Base-by-base conservation (phyloP, 2,329 filamentous ascomycete species). In the Pezizomycotina sp. region DNA sequence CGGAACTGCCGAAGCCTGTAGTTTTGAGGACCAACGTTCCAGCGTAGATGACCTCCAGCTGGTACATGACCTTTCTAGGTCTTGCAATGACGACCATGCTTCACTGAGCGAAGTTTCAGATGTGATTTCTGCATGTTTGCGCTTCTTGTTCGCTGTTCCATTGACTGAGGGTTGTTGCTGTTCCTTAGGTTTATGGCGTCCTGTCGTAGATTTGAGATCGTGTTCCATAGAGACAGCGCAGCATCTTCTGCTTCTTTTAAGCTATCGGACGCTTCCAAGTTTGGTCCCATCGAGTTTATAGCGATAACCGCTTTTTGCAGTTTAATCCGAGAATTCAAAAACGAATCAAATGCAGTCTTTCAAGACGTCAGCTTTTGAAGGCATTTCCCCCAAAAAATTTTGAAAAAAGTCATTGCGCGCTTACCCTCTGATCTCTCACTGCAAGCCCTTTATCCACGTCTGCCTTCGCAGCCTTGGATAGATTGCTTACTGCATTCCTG, bases 11-110 rank as follows among this genome's bases (percentile, higher is more conserved):
- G 68, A 61, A n/a, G 66, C 69, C 48, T 73, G 71, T 14, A 82
- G 74, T 57, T 86, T 89, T 38, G 66, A 62, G 12, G 83, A 89
- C 89, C 89, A 98, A 57, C 91, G 91, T 53, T 92, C 77, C 8
- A 98, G 65, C 1, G 76, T 69, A 13, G 70, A 67, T 47, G 0
- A 60, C 51, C 2, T 69, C 64, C 33, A 71, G 64, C 0, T 47
- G 46, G 15, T 42, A 41, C 47, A 52, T 51, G 20, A 38, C 44
- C 5, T 42, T 29, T 34, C 42, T 43, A 22, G 48, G 36, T 3
- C 25, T 14, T 8, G 30, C 31, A 4, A 34, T 37, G 19, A 23
- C 20, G 8, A n/a, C 41, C 41, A 43, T 7, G 46, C 33, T 10
- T 49, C 48, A 8, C 31, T 21, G 10, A 39, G 12, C 15, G 16